These are phyloP conservation scores for Nigrospora sphaerica DNA, from an alignment of 2,329 filamentous ascomycete species.

Conservation along the genomic window DNA sequence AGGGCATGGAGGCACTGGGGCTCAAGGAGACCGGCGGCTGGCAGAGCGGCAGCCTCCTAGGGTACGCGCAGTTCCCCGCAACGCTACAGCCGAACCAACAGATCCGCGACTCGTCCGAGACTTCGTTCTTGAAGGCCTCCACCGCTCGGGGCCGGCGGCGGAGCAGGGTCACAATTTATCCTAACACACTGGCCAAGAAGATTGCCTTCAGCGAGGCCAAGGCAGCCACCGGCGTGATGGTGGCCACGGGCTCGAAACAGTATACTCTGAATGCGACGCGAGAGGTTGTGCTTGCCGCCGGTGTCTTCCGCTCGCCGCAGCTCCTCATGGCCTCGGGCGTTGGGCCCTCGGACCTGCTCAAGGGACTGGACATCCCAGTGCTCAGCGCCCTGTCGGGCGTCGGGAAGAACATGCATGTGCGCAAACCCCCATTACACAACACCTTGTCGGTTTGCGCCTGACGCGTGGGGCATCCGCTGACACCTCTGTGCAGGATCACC, in stretches of 20 bases:
- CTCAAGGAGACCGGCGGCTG: conserved; percentile 37
- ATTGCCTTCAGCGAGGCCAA: conserved; percentile 32
- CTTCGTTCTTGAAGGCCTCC: neutral
- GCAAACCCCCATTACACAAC: too few species aligned
- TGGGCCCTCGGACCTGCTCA: too few species aligned
- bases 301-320: conserved; percentile 27
- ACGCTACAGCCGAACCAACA: conserved; percentile 20
- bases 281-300: conserved; percentile 30
- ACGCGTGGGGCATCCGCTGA: too few species aligned
- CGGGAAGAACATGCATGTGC: too few species aligned
- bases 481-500: too few species aligned
- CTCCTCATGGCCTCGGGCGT: conserved; percentile 29
- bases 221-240: conserved; percentile 20
- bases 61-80: conserved; percentile 22
- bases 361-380: too few species aligned
- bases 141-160: too few species aligned
- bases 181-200: conserved; percentile 31
- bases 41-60: conserved; percentile 32
- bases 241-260: conserved; percentile 9
- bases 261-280: conserved; percentile 6
- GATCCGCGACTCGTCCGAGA: conserved; percentile 1
- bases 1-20: too few species aligned
- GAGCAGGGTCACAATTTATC: conserved; percentile 6
- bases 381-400: too few species aligned
- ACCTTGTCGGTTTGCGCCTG: too few species aligned